Evolutionary conservation across 257 asterid genomes (phyloP).

Genomic region (Agastache rugosa): DNA sequence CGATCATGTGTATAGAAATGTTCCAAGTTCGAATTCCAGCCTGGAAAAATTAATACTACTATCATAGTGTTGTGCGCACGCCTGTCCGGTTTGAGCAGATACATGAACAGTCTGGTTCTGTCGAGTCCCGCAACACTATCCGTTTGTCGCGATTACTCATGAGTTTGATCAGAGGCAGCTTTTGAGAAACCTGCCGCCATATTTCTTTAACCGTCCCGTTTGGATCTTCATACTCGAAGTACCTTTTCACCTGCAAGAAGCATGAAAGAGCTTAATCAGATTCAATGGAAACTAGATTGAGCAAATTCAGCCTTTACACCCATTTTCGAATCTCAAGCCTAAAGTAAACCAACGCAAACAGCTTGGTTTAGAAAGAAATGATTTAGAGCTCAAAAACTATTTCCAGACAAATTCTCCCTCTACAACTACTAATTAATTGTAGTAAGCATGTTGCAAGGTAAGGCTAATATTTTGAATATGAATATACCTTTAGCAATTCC

Average conservation of each 20-base stretch:
- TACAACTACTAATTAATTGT: background rate
- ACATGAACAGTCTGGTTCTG: slow-evolving; percentile 83
- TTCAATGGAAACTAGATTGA: background rate
- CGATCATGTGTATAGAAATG: slow-evolving; percentile 10
- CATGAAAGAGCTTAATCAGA: slow-evolving; percentile 6
- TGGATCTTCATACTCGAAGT: slow-evolving; percentile 87
- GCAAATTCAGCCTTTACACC: background rate
- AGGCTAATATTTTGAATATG: background rate
- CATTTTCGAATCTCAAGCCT: too few species aligned
- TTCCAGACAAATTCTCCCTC: background rate
- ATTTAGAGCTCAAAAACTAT: background rate
- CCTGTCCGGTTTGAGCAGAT: slow-evolving; percentile 85
- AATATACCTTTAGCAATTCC: slow-evolving; percentile 73
- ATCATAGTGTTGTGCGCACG: slow-evolving; percentile 50
- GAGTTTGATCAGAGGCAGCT: slow-evolving; percentile 78
- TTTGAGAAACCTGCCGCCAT: slow-evolving; percentile 87
- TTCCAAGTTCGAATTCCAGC: slow-evolving; percentile 26
- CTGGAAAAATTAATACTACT: slow-evolving; percentile 20
- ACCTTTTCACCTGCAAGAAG: slow-evolving; percentile 71
- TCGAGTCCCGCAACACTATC: slow-evolving; percentile 63
- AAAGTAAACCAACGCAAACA: background rate
- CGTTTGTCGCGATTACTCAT: slow-evolving; percentile 91
- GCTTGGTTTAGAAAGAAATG: slow-evolving; percentile 10
- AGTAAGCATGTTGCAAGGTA: background rate
- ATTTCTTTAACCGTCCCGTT: slow-evolving; percentile 86